phyloP scores from a whole-genome alignment of 306 rosid genomes.

The Mucuna pruriens region DNA sequence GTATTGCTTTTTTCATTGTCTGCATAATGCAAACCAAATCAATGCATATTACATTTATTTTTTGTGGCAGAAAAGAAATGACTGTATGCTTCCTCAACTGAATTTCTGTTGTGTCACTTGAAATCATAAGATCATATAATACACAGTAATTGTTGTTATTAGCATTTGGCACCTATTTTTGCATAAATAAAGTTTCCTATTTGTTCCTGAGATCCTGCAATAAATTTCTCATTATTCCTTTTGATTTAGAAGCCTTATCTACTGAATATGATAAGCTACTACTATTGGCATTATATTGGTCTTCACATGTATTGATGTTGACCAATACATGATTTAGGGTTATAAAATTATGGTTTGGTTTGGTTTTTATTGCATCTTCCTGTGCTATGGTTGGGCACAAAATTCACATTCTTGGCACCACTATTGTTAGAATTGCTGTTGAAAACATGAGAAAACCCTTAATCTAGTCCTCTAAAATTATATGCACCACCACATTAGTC shows the following conservation, averaged over 20 bases:
- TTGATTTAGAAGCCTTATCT: neutral
- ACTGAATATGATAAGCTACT: neutral
- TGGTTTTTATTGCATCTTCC: neutral
- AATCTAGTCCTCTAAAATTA: neutral
- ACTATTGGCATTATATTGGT: neutral
- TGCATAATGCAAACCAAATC: conserved; percentile 1
- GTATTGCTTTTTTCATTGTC: neutral
- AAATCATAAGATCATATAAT: neutral
- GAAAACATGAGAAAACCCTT: neutral
- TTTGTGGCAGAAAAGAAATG: neutral
- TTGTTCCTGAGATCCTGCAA: neutral
- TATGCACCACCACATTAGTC: neutral
- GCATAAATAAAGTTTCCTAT: neutral
- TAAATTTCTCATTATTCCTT: neutral
- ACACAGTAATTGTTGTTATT: neutral
- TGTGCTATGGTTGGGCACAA: neutral
- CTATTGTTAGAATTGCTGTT: neutral
- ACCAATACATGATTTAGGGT: conserved; percentile 1
- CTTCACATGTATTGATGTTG: neutral
- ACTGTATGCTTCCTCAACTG: neutral
- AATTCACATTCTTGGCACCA: neutral
- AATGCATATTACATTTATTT: neutral
- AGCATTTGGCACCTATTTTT: conserved; percentile 6
- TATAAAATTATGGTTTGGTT: neutral
- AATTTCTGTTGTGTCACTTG: neutral